Evolutionary conservation across 495 filamentous ascomycete genomes (phyloP), one percentile per base, ranked within the genome.

Genomic region (Hypoxylon cercidicola): DNA sequence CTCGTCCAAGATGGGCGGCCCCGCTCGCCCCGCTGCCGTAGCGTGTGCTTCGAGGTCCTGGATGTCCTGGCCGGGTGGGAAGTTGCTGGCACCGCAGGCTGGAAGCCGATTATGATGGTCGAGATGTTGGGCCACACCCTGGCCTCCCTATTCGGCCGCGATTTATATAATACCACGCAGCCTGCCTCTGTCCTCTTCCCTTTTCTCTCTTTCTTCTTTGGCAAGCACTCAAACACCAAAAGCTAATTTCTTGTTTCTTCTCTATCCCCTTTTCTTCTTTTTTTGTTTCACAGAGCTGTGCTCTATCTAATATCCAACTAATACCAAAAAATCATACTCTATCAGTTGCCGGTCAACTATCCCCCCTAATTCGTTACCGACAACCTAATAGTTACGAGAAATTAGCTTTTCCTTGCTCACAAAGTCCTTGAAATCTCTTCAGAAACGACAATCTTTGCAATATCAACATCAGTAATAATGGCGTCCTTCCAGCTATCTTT

Each of bases 401-500:
- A 66, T 65, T 78, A 79, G 78, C 76, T 82, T 84, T 81, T 74
- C 75, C 85, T 88, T 88, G 87, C 86, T 88, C 86, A 78, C 56
- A 64, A 52, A 65, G 55, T 15, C 49, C 71, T 55, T 69, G 63
- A 71, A 66, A 34, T 45, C 40, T 71, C 68, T 74, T 61, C 71
- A 78, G 73, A 74, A 76, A 72, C 61, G 54, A 69, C 66, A 74
- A 72, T 52, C 52, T 76, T 76, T 72, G 75, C 73, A 73, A 77
- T 74, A 77, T 69, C 73, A 80, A 74, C 68, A 71, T 65, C 66
- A 78, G 61, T 76, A 80, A 90, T 79, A 83, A 93, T 94, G 90
- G 87, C 92, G 73, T 78, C 91, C 73, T 87, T 93, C 78, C 90
- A 95, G 82, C 84, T 95, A 48, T 88, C 89, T 63, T 96, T 97